Evolutionary conservation across 305 asterid species (phyloP).

Genomic region (Coffea humblotiana): DNA sequence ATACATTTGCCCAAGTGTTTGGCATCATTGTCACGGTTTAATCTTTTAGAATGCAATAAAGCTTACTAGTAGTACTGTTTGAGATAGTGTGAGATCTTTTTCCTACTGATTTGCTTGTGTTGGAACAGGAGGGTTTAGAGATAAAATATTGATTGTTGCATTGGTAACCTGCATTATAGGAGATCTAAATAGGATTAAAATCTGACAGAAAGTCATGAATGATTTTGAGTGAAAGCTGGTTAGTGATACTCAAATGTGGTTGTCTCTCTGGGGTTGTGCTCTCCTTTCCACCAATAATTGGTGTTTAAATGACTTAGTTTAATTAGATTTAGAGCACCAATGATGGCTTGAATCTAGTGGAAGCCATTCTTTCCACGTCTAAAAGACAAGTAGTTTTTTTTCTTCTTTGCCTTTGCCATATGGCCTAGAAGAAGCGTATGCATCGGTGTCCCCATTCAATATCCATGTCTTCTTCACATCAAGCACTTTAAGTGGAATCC

Average conservation of each 20-base stretch:
- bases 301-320: constrained; percentile 38
- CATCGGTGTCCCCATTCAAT: constrained; percentile 41
- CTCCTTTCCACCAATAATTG: constrained; percentile 62
- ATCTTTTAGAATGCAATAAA: constrained; percentile 23
- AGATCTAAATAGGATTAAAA: constrained; percentile 27
- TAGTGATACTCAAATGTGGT: constrained; percentile 18
- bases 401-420: constrained; percentile 15
- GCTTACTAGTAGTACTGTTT: constrained; percentile 2
- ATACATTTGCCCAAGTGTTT: constrained; percentile 28
- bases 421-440: constrained; percentile 23
- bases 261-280: constrained; percentile 27
- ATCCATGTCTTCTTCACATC: constrained; percentile 54
- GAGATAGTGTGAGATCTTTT: constrained; percentile 5
- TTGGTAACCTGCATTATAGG: constrained; percentile 20
- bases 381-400: constrained; percentile 26
- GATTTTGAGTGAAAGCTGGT: constrained; percentile 18
- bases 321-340: constrained; percentile 39
- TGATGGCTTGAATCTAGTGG: constrained; percentile 68
- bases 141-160: constrained; percentile 11
- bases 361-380: constrained; percentile 68
- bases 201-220: constrained; percentile 13
- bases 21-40: constrained; percentile 40
- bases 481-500: constrained; percentile 76
- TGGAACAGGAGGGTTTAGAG: constrained; percentile 10
- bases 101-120: constrained; percentile 17